Conservation (phyloP, 495 filamentous ascomycete genomes). For the Neurospora sublineolata region DNA sequence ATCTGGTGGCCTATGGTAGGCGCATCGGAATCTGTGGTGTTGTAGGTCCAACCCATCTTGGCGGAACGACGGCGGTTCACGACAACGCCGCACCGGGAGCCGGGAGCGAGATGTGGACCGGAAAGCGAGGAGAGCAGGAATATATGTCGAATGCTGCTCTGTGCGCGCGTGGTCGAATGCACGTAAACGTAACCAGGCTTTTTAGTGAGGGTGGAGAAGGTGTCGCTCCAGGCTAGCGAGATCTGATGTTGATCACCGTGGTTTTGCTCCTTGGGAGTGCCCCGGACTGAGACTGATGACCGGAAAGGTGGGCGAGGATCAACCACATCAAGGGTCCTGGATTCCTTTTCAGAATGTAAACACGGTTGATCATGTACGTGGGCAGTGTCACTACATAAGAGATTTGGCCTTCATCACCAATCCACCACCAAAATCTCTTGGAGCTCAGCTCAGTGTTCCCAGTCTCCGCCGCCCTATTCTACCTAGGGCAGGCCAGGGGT, state of each 20-base stretch:
- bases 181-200: not conserved
- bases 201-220: not conserved
- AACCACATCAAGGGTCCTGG: not conserved
- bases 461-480: not conserved
- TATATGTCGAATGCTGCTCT: not conserved
- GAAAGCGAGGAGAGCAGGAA: not conserved
- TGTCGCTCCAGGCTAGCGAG: not conserved
- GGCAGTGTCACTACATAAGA: not conserved
- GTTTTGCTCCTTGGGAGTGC: not conserved
- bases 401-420: not conserved
- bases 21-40: slow-evolving; percentile 23
- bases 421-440: not conserved
- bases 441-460: not conserved
- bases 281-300: not conserved
- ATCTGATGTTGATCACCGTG: not conserved
- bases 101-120: not conserved
- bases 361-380: not conserved
- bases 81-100: not conserved
- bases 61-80: not conserved
- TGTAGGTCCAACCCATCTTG: slow-evolving; percentile 33
- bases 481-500: not conserved
- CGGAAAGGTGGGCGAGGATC: not conserved
- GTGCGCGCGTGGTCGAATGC: not conserved
- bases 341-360: not conserved
- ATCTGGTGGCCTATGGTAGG: slow-evolving; percentile 26